Base-by-base conservation (phyloP, 2,329 filamentous ascomycete species). In the Sporothrix schenckii region DNA sequence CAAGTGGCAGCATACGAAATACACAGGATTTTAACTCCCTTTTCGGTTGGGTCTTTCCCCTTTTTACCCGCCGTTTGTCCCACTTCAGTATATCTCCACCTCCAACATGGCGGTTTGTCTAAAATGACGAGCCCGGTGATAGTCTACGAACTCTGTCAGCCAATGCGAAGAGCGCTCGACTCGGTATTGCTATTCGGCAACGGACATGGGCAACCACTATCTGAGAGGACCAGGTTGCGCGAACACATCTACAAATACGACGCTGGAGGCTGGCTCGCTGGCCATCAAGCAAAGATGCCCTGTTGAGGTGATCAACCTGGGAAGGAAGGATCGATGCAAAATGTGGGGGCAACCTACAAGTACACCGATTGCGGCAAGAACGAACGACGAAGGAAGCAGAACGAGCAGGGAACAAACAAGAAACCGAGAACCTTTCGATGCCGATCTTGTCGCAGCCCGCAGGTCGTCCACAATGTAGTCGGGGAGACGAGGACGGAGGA, bases 241-340 rank as follows among this genome's bases (percentile, higher is more conserved):
- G 34, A 34, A 34, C 34, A 9, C 34, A 34, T 4, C 4, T 34
- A 34, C 34, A 34, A 34, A 34, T 7, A 9, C 34, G 1, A 34
- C 34, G 34, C 34, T 34, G 34, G 34, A 34, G 34, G 34, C 34
- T 34, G 34, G 34, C 34, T 34, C 34, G 5, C 34, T 34, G 7
- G 34, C 50, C 13, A 21, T n/a, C n/a, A 53, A 21, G 21, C 52
- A 24, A 60, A 60, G 56, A 60, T 60, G 56, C 19, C 21, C n/a
- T 49, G 41, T 3, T 47, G 24, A 27, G 39, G 21, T 66, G 63
- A 66, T 52, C 44, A 66, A 66, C 63, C 47, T 52, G 63, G 63
- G 24, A 53, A 52, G 44, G 63, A 66, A 50, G 63, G 63, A 66
- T 66, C 63, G 47, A 52, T 66, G 24, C 9, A 39, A 53, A 61